Evolutionary conservation across 179 eudicot genomes (phyloP), one percentile per base, ranked within the genome.

Genomic region (Beta corolliflora): DNA sequence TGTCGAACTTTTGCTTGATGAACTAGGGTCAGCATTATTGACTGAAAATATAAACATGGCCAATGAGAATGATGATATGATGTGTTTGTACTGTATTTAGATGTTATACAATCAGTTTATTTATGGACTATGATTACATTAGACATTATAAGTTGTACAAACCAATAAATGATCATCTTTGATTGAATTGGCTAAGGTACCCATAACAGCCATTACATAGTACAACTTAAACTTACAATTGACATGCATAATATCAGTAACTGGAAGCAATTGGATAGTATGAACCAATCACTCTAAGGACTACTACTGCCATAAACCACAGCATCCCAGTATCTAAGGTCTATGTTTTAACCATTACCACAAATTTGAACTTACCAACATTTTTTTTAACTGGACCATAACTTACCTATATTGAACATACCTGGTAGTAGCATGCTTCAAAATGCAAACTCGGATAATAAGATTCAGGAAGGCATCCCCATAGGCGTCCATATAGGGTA

Each of bases 361-460:
- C 41, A 73, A 29, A 52, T 29, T 29, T 25, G 61, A 73, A 73
- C 77, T 53, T 48, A 48, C 52, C 7, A 3, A 25, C 46, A 8
- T 69, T 44, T 9, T 50, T 21, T 21, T 18, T 31, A 71, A 71
- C 59, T 36, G 41, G 3, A 36, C 41, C 3, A 3, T 36, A 36
- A 36, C 41, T 36, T 36, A 36, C 41, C 41, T 36, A 36, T 36
- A 36, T 36, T 36, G 41, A 82, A 44, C 82, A 77, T 56, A 92
- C 99, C 99, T 96, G 99, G 82, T 96, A 96, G 85, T 96, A 96
- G 83, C 99, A 96, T 66, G 99, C 94, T 91, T 96, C 99, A 79
- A 96, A 96, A 83, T 96, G 99, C 89, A 96, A 88, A 81, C 92
- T 91, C 52, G 97, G 97, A 84, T 96, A 96, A 79, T 91, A 94